Evolutionary conservation across 257 asterid species (phyloP).

Genomic region (Solanum infundibuliforme): DNA sequence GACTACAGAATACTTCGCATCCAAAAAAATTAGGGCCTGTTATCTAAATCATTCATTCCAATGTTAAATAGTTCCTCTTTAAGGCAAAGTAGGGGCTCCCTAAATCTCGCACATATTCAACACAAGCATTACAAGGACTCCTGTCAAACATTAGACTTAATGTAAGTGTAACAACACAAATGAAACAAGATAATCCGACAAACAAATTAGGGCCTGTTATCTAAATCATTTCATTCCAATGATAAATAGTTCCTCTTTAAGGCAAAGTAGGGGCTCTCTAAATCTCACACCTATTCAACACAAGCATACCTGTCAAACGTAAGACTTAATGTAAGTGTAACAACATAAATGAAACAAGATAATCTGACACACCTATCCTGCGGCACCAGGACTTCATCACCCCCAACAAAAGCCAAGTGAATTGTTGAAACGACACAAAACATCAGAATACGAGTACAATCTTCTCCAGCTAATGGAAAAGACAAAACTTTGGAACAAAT

Average conservation of each 20-base stretch:
- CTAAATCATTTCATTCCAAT: not conserved
- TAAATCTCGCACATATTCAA: not conserved
- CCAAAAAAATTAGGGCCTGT: not conserved
- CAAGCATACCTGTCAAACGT: not conserved
- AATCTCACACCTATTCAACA: not conserved
- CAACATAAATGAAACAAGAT: not conserved
- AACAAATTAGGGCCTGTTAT: not conserved
- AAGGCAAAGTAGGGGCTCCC: not conserved
- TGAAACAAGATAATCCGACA: not conserved
- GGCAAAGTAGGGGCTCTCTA: not conserved
- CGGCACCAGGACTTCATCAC: not conserved
- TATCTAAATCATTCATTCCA: not conserved
- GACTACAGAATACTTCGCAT: not conserved
- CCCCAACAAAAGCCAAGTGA: not conserved
- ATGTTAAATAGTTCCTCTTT: not conserved
- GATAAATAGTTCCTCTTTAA: not conserved
- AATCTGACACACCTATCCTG: not conserved
- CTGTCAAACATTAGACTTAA: not conserved
- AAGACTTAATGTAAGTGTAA: not conserved
- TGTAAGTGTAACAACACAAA: not conserved
- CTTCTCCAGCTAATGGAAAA: not conserved
- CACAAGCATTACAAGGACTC: not conserved
- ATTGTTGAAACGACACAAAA: not conserved
- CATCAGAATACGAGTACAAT: not conserved
- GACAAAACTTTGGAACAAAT: not conserved